Conservation (phyloP, 169 alveolate genomes). For the Plasmodium adleri region DNA sequence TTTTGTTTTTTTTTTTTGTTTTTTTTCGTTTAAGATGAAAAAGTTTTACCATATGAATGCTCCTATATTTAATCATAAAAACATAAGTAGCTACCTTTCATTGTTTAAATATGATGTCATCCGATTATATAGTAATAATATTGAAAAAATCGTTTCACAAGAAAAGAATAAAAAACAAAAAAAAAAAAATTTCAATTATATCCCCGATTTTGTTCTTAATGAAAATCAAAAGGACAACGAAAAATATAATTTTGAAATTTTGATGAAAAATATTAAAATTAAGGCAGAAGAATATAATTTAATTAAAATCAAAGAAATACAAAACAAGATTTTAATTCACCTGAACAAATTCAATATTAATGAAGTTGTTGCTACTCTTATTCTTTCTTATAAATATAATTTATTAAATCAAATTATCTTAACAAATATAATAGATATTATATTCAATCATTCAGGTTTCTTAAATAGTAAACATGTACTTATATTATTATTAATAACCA, state of each 20-base stretch:
- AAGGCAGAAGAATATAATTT: conserved; percentile 69
- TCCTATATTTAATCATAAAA: too few species aligned
- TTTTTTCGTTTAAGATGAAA: too few species aligned
- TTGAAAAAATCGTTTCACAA: too few species aligned
- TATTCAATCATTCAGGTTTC: conserved; percentile 45
- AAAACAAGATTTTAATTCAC: conserved; percentile 54
- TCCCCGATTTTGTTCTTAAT: conserved; percentile 20
- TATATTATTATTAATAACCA: conserved; percentile 25
- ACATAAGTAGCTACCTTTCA: too few species aligned
- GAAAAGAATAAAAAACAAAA: neutral
- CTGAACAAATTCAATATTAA: conserved; percentile 43
- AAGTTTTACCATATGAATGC: too few species aligned
- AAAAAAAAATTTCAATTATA: conserved; percentile 25
- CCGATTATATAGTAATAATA: too few species aligned
- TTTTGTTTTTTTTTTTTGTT: too few species aligned
- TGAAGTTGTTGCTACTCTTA: conserved; percentile 47
- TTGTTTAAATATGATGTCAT: too few species aligned
- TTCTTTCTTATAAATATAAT: conserved; percentile 45
- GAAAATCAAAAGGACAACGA: conserved; percentile 27
- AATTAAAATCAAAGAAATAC: conserved; percentile 62
- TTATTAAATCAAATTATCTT: conserved; percentile 30
- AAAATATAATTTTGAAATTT: conserved; percentile 60
- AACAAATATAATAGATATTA: conserved; percentile 14
- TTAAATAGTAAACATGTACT: conserved; percentile 57
- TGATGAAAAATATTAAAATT: conserved; percentile 61